Base-by-base conservation (phyloP, 306 rosid genomes). In the Phaseolus lunatus region DNA sequence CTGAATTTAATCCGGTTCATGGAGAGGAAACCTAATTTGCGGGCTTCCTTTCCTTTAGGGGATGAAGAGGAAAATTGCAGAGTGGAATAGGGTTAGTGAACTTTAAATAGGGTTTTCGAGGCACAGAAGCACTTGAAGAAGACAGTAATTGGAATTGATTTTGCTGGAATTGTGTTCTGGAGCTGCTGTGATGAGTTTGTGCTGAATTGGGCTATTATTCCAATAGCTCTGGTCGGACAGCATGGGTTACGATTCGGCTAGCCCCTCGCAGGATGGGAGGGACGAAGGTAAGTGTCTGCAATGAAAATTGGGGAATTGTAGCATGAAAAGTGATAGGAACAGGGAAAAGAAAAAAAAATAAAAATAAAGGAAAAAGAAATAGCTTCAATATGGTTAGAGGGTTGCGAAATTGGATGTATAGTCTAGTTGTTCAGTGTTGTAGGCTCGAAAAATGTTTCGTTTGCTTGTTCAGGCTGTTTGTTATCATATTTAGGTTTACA, bases 231-330 rank as follows among this genome's bases (percentile, higher is more conserved):
- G 27, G 72, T 45, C 18, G 14, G 24, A 19, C 59, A 66, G 74
- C 80, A 94, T 94, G 98, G 96, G 85, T 7, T 86, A 83, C 83
- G 92, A 89, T 72, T 86, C 95, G 7, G 90, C 87, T 84, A 86
- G 86, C 72, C 86, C 84, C 78, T 89, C 97, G 33, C 95, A 84
- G 61, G 90, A 90, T 75, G 98, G 90, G 72, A 85, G 95, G 79
- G 97, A 91, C 33, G 98, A 93, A 84, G 98, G 98, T 93, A 52
- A 35, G 82, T 66, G 68, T 50, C 27, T 76, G 79, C 48, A 41
- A 68, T 57, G 64, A 44, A 48, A 61, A 12, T 33, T 73, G 33
- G 45, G 22, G 29, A 69, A 16, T 72, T 66, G 83, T 20, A 67
- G 74, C 65, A 41, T 9, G 43, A 20, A 5, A 73, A 75, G 81